Percentiles rank a stretch among this genome's conserved stretches.
Conservation (phyloP, 169 alveolate genomes). For the Plasmodium ovale region DNA sequence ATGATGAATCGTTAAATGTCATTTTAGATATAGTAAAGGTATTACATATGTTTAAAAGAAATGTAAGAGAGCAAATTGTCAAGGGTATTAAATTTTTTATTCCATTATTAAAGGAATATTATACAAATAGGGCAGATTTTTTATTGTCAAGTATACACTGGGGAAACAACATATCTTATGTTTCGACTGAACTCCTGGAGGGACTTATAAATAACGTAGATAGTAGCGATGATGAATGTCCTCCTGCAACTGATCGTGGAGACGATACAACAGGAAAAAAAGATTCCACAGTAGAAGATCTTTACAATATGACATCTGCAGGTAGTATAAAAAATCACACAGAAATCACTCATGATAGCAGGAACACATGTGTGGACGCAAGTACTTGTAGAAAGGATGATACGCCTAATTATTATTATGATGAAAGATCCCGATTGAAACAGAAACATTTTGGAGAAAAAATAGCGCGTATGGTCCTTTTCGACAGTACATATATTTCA, state of each 20-base stretch:
- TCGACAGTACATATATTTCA: constrained; percentile 43
- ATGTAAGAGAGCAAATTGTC: constrained; percentile 26
- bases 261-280: not conserved
- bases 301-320: not conserved
- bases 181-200: constrained; percentile 22
- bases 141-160: constrained; percentile 50
- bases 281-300: not conserved
- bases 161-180: constrained; percentile 64
- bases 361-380: no score
- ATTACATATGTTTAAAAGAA: constrained; percentile 49
- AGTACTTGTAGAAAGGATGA: no score
- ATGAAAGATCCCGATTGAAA: not conserved
- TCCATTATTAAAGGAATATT: constrained; percentile 40
- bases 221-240: constrained; percentile 13
- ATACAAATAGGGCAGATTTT: constrained; percentile 26
- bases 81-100: constrained; percentile 53
- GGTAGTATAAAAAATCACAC: not conserved
- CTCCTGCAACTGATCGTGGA: not conserved
- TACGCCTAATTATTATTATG: not conserved
- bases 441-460: not conserved
- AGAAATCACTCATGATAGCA: no score
- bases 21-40: constrained; percentile 38
- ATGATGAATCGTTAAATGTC: constrained; percentile 28
- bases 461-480: constrained; percentile 14
- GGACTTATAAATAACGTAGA: constrained; percentile 35